phyloP scores from a whole-genome alignment of 768 basidiomycete species.

The Boletales sp. region DNA sequence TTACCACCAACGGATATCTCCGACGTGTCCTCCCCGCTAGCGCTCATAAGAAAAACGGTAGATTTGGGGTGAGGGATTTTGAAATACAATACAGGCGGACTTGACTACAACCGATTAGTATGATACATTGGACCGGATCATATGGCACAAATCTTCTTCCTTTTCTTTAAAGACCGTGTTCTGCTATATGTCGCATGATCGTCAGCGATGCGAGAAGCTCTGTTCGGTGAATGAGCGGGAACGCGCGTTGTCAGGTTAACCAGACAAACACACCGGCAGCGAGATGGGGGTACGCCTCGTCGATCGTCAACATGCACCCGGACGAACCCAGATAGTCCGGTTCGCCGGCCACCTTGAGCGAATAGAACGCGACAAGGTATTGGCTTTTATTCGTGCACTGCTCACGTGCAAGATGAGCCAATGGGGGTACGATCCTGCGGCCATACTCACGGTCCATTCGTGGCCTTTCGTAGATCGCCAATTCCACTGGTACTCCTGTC shows the following conservation, averaged over 20 bases:
- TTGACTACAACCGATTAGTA: conserved; percentile 6
- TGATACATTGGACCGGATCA: conserved; percentile 9
- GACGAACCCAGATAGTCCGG: conserved; percentile 52
- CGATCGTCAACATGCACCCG: conserved; percentile 60
- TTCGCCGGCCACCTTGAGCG: conserved; percentile 52
- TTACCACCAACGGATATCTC: neutral
- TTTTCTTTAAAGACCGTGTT: conserved; percentile 39
- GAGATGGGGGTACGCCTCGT: conserved; percentile 55
- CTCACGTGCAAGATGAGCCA: neutral
- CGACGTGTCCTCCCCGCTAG: neutral
- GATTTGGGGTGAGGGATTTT: conserved; percentile 2
- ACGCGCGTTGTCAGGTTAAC: conserved; percentile 4
- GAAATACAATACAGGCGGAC: conserved; percentile 12
- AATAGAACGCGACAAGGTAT: conserved; percentile 58
- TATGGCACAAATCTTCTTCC: neutral
- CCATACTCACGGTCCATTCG: conserved; percentile 60
- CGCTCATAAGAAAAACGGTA: neutral
- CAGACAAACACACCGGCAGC: conserved; percentile 45
- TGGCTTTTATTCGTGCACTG: conserved; percentile 56
- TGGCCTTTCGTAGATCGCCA: conserved; percentile 44
- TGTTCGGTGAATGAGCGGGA: conserved; percentile 25
- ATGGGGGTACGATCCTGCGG: neutral
- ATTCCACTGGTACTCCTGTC: conserved; percentile 60
- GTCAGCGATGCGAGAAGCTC: conserved; percentile 59
- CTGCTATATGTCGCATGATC: conserved; percentile 62